Evolutionary conservation across 768 basidiomycete species (phyloP), one percentile per base, ranked within the genome.

Genomic region (Termitomyces sp.): DNA sequence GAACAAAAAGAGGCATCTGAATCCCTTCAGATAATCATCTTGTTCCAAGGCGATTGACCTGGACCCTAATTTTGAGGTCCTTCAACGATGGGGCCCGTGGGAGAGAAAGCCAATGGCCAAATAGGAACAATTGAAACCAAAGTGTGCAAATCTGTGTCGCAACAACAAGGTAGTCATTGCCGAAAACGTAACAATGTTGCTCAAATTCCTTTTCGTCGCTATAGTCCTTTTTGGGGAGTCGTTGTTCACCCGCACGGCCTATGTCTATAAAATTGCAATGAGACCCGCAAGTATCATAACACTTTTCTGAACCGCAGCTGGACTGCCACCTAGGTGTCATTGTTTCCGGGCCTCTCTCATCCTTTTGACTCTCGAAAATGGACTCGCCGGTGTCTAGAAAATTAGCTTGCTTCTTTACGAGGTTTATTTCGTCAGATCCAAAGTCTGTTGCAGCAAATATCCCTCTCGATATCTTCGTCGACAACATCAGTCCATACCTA

Each of bases 401-500:
- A 28, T 18, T 30, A 18, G 0, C 47, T 48, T 16, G 6, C 16
- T 18, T 30, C 0, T 16, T 48, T 28, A 18, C 26, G 28, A 3
- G 14, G 18, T 18, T 28, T 30, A 9, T 30, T 30, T 8, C 28
- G 28, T 6, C 28, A 48, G 47, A 30, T 8, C 6, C 28, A 18
- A 26, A 26, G 1, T 26, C 35, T 52, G 23, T 52, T 16, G 50
- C 50, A 16, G 50, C 35, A 4, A 28, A 14, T 18, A 16, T 52
- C 9, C 35, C 35, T 14, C 50, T 52, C 2, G 50, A 52, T 38
- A 67, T 81, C 36, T 72, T 75, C 36, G 64, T 81, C 28, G 78
- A 81, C 55, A 58, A 70, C 32, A 75, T 83, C 48, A 77, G 81
- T 61, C 68, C 69, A 1, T 68, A 75, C 59, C 67, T 82, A 40